Conservation (phyloP, 2,329 filamentous ascomycete species). For the Fonsecaea erecta region DNA sequence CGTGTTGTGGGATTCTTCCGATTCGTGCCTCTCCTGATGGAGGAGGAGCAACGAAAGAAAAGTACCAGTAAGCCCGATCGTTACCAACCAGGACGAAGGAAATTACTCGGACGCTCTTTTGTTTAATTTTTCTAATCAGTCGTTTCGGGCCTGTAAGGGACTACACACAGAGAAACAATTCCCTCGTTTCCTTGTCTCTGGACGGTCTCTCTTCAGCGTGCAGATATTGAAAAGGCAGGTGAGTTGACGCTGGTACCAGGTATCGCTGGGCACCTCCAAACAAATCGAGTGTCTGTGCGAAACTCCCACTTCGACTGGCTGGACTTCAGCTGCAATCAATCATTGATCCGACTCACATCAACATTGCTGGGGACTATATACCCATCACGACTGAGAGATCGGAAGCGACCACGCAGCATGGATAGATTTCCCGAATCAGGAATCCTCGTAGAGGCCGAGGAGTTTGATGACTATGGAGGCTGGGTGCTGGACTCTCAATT, state of each 20-base stretch:
- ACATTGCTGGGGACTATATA: neutral
- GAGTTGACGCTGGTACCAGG: no score
- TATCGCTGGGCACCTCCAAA: no score
- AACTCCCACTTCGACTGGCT: no score
- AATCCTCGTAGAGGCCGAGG: conserved; percentile 20
- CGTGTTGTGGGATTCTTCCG: neutral
- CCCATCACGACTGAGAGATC: no score
- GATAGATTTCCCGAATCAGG: neutral
- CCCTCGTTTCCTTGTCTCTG: neutral
- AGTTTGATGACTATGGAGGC: conserved; percentile 15
- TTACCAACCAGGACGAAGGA: neutral
- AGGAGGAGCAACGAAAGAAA: no score
- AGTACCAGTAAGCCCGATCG: no score
- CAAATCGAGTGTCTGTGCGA: no score
- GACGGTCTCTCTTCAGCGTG: no score
- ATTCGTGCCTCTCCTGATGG: neutral
- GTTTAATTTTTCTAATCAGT: neutral
- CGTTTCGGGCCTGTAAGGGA: neutral
- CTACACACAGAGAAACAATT: neutral
- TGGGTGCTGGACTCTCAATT: conserved; percentile 20
- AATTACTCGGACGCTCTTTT: neutral
- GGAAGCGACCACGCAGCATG: neutral
- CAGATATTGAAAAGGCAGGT: no score
- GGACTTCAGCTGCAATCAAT: no score
- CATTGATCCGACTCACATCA: no score